These are phyloP conservation scores for Biscogniauxia mediterranea DNA, from an alignment of 2,329 filamentous ascomycete species.

Conservation along the genomic window DNA sequence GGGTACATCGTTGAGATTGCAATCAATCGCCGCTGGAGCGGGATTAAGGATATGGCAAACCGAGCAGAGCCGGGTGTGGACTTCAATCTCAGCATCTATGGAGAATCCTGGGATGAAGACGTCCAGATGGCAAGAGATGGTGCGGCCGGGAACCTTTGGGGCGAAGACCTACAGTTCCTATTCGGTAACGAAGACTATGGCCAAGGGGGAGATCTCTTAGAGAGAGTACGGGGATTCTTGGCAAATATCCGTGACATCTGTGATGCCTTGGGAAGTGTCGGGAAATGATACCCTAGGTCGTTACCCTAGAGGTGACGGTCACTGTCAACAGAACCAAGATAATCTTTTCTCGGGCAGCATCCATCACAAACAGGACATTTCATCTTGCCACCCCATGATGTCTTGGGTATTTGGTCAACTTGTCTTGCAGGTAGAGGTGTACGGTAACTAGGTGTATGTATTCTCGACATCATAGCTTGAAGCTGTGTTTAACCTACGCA, in stretches of 20 bases:
- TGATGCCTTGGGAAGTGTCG: conserved; percentile 15
- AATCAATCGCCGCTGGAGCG: conserved; percentile 34
- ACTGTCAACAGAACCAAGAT: not conserved
- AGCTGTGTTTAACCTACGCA: not conserved
- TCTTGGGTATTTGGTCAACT: not conserved
- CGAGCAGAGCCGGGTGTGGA: conserved; percentile 17
- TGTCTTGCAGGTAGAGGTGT: not conserved
- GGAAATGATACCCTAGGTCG: not conserved
- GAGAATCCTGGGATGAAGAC: conserved; percentile 31
- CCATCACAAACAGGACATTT: not conserved
- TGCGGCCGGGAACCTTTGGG: conserved; percentile 26
- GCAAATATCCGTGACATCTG: conserved; percentile 20
- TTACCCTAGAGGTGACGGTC: not conserved
- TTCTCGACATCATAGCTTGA: not conserved
- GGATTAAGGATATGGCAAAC: conserved; percentile 18
- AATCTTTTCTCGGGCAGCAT: not conserved
- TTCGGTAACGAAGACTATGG: conserved; percentile 20
- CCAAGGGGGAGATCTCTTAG: conserved; percentile 31
- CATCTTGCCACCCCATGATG: not conserved
- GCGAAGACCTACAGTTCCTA: conserved; percentile 25
- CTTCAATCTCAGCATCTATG: conserved; percentile 31
- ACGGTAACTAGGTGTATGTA: not conserved
- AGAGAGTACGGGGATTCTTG: conserved; percentile 24
- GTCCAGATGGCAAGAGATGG: conserved; percentile 11
- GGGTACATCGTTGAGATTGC: conserved; percentile 36